A percentile compares a stretch with the other conserved stretches of the same genome.
These are phyloP conservation scores for Cercospora zeae-maydis DNA, from an alignment of 2,329 filamentous ascomycete species.

Conservation along the genomic window DNA sequence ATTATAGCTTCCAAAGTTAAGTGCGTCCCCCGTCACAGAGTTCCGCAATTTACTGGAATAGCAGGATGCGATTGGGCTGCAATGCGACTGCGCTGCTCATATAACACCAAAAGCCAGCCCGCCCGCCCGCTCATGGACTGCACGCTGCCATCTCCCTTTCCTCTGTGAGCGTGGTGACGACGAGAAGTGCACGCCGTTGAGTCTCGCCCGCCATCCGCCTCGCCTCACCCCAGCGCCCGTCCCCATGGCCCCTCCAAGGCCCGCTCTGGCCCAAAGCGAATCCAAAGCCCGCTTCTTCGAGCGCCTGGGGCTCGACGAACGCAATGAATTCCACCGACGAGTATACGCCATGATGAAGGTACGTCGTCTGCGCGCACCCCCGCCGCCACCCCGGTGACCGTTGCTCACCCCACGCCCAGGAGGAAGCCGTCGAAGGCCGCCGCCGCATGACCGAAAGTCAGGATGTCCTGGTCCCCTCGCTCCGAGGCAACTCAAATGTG, in stretches of 20 bases:
- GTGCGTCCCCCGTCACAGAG: constrained; percentile 15
- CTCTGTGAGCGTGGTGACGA: background rate
- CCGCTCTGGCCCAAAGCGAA: constrained; percentile 43
- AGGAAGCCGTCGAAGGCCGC: constrained; percentile 44
- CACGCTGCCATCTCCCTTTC: background rate
- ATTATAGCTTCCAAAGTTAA: constrained; percentile 23
- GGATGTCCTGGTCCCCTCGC: constrained; percentile 40
- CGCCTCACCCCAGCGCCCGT: background rate
- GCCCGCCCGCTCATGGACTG: no score
- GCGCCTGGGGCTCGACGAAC: constrained; percentile 42
- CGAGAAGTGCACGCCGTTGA: background rate
- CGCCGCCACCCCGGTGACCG: background rate
- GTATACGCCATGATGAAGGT: constrained; percentile 48
- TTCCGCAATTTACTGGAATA: constrained; percentile 23
- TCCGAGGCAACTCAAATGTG: constrained; percentile 30
- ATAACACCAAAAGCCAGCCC: constrained; percentile 5
- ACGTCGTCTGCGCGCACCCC: constrained; percentile 3
- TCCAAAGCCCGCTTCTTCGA: constrained; percentile 45
- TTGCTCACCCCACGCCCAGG: constrained; percentile 31
- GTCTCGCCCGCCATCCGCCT: constrained; percentile 9
- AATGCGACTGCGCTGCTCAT: background rate
- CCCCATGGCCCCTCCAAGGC: constrained; percentile 32
- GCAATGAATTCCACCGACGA: constrained; percentile 35
- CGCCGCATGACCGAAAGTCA: constrained; percentile 41
- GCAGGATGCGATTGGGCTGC: constrained; percentile 14